These are phyloP conservation scores for Lantana camara DNA, from an alignment of 257 asterid species.

Conservation along the genomic window DNA sequence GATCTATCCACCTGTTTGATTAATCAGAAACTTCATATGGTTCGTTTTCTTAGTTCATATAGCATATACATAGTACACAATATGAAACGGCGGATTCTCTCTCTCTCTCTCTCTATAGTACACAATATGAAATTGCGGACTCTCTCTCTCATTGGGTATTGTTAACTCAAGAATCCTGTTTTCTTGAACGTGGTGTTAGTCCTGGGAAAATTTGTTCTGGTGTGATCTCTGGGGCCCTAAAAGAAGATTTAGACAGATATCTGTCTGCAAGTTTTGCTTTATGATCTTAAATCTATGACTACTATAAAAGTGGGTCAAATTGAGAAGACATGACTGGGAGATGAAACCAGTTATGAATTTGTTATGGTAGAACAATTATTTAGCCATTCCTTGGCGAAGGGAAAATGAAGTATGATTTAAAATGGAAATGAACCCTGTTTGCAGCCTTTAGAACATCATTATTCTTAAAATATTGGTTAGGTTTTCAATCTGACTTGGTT, in stretches of 20 bases:
- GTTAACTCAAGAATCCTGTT: neutral
- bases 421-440: neutral
- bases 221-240: neutral
- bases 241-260: neutral
- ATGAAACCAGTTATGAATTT: neutral
- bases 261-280: neutral
- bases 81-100: neutral
- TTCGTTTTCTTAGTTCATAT: conserved; percentile 39
- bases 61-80: conserved; percentile 11
- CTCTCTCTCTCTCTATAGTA: conserved; percentile 1
- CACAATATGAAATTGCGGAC: no score
- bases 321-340: neutral
- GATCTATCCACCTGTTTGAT: conserved; percentile 83
- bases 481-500: neutral
- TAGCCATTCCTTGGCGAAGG: conserved; percentile 1
- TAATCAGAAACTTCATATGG: conserved; percentile 92
- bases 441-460: neutral
- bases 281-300: neutral
- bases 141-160: neutral
- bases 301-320: neutral
- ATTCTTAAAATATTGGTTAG: neutral
- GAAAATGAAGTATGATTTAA: neutral
- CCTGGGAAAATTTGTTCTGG: neutral
- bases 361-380: neutral
- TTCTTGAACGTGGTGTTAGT: neutral